Conservation (phyloP, 352 stramenopile genomes). For the Pythium volutum region DNA sequence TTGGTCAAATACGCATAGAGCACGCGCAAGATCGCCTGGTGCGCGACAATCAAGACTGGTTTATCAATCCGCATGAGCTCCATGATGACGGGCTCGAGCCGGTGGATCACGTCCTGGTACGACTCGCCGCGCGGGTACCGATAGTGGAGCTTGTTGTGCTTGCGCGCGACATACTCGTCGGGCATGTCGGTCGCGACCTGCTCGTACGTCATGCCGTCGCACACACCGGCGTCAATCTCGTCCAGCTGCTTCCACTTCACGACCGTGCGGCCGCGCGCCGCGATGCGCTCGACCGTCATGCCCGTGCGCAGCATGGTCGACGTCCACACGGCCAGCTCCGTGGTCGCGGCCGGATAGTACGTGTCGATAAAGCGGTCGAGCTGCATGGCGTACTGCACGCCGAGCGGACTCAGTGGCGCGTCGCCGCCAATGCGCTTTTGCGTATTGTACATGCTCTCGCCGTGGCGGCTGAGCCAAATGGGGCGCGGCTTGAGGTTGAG, state of each 20-base stretch:
- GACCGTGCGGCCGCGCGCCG: slow-evolving; percentile 47
- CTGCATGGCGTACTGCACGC: slow-evolving; percentile 92
- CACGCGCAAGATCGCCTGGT: slow-evolving; percentile 95
- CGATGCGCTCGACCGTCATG: slow-evolving; percentile 93
- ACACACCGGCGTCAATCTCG: slow-evolving; percentile 96
- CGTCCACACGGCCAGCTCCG: slow-evolving; percentile 93
- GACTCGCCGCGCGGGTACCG: slow-evolving; percentile 92
- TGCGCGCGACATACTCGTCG: slow-evolving; percentile 92
- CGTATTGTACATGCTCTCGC: slow-evolving; percentile 97
- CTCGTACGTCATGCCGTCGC: slow-evolving; percentile 97
- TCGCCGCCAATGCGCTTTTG: slow-evolving; percentile 97
- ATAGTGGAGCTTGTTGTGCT: slow-evolving; percentile 89
- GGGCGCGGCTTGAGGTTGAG: slow-evolving; percentile 92
- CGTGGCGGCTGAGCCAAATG: slow-evolving; percentile 97
- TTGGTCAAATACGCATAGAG: slow-evolving; percentile 97
- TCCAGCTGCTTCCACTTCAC: slow-evolving; percentile 92
- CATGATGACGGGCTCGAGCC: slow-evolving; percentile 95
- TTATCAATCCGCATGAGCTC: slow-evolving; percentile 96
- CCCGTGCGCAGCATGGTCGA: slow-evolving; percentile 94
- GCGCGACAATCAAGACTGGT: slow-evolving; percentile 90
- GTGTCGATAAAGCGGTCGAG: slow-evolving; percentile 93
- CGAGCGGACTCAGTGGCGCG: slow-evolving; percentile 88
- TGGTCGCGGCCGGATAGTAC: slow-evolving; percentile 75
- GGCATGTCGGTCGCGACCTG: slow-evolving; percentile 95
- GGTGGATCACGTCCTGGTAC: slow-evolving; percentile 97